Conservation (phyloP, 2,329 filamentous ascomycete species). For the Beauveria medogensis region DNA sequence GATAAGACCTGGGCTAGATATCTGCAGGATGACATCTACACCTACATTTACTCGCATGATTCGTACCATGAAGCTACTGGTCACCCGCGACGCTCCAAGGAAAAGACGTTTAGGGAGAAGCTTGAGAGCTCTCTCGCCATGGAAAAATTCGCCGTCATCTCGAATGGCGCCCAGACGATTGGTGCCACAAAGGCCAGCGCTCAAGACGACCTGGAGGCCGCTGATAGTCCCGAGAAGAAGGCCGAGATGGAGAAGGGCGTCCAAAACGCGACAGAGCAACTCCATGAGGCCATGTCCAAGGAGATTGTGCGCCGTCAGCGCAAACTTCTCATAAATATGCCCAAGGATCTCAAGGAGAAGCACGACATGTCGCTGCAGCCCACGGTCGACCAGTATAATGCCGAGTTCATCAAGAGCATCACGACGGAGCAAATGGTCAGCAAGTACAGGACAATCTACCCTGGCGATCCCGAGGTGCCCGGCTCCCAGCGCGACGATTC, state of each 20-base stretch:
- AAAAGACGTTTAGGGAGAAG: not conserved
- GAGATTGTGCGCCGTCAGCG: not conserved
- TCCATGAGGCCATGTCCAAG: not conserved
- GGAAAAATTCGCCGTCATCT: not conserved
- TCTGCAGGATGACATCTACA: not conserved
- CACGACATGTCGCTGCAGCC: constrained; percentile 1
- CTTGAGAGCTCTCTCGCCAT: not conserved
- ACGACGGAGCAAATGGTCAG: not conserved
- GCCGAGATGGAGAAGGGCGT: not conserved
- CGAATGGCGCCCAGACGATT: constrained; percentile 1
- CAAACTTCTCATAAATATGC: not conserved
- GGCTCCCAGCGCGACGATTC: not conserved
- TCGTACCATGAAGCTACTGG: not conserved
- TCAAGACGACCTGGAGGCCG: not conserved
- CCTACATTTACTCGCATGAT: not conserved
- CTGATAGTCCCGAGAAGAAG: not conserved
- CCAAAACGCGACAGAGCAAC: not conserved
- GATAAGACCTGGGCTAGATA: not conserved
- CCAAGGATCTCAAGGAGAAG: not conserved
- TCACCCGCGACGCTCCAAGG: not conserved
- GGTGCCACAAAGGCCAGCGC: not conserved
- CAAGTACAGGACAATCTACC: not conserved
- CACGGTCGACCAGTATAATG: not conserved
- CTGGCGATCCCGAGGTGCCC: not conserved
- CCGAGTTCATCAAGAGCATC: not conserved